Base-by-base conservation (phyloP, 805 yeast species). In the Priceomyces carsonii region DNA sequence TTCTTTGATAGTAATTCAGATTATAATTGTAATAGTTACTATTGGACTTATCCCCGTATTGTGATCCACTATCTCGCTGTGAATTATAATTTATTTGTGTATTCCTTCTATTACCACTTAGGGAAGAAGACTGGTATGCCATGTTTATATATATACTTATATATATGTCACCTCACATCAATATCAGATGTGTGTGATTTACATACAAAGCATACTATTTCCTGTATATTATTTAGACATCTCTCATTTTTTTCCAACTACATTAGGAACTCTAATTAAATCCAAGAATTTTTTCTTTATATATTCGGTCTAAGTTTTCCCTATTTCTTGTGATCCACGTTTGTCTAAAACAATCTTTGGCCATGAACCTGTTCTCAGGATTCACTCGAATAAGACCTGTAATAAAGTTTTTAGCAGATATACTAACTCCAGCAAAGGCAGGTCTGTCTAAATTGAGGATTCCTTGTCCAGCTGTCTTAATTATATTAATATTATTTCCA, bases 311-410 rank as follows among this genome's bases (percentile, higher is more conserved):
- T 26, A 75, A 50, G 40, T 66, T 66, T 4, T 33, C 36, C 8
- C 26, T 25, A 42, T 74, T 75, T 27, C 59, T 57, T 22, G 51
- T 45, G 10, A 80, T 61, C 86, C 85, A 80, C 0, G 46, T 43
- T 42, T 69, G 75, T 3, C 48, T 28, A n/a, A 74, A 57, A 32
- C 79, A 69, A 5, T 61, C 63, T 1, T 45, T 39, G 18, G 69
- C 61, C 31, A 57, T 57, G 29, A 57, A 50, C 22, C 85, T 51
- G 20, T 58, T 44, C 0, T 29, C 38, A 1, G 67, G 64, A 40
- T 74, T 58, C 3, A 67, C 65, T 22, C 54, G 40, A 3, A 78
- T 46, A 10, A 79, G 54, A 1, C 49, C 45, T 16, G 50, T 45
- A 2, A 79, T 73, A 45, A 78, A 73, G 21, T 59, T 55, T 44